A percentile compares a stretch with the other conserved stretches of the same genome.
These are phyloP conservation scores for Tremellales sp. DNA, from an alignment of 1,284 basidiomycete genomes.

Conservation along the genomic window DNA sequence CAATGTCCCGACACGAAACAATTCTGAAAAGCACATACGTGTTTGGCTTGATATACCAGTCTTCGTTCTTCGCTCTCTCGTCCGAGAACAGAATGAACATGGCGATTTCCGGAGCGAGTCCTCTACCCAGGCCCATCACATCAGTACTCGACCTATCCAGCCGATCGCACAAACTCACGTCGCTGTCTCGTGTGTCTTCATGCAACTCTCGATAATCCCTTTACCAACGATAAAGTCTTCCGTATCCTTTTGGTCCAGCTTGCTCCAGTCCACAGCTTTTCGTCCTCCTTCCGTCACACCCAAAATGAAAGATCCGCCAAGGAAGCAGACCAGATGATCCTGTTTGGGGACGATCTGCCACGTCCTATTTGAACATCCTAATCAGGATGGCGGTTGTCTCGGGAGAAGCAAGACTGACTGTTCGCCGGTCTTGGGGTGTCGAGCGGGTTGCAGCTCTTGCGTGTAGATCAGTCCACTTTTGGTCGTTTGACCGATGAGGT, in stretches of 20 bases:
- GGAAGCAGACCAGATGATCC: conserved; percentile 94
- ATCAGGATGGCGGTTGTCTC: background rate
- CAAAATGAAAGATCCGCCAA: conserved; percentile 85
- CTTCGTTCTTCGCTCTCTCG: conserved; percentile 49
- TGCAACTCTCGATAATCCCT: conserved; percentile 79
- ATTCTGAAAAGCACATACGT: conserved; percentile 2
- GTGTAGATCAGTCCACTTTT: conserved; percentile 67
- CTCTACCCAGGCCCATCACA: conserved; percentile 51
- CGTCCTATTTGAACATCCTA: conserved; percentile 47
- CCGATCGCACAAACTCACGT: conserved; percentile 57
- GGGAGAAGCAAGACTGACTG: conserved; percentile 28
- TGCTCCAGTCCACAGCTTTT: conserved; percentile 38
- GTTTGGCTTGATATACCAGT: conserved; percentile 79
- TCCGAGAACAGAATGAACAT: conserved; percentile 61
- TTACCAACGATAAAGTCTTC: conserved; percentile 79
- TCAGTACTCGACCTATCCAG: conserved; percentile 3
- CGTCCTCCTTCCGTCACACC: conserved; percentile 72
- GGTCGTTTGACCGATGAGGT: conserved; percentile 65
- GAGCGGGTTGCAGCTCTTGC: conserved; percentile 61
- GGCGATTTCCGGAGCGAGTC: conserved; percentile 77
- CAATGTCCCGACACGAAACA: conserved; percentile 52
- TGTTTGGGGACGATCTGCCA: conserved; percentile 80
- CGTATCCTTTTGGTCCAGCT: conserved; percentile 55
- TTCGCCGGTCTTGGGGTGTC: conserved; percentile 30
- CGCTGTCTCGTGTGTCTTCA: conserved; percentile 77